Conservation (phyloP, 345 rosid species). For the Angophora floribunda region DNA sequence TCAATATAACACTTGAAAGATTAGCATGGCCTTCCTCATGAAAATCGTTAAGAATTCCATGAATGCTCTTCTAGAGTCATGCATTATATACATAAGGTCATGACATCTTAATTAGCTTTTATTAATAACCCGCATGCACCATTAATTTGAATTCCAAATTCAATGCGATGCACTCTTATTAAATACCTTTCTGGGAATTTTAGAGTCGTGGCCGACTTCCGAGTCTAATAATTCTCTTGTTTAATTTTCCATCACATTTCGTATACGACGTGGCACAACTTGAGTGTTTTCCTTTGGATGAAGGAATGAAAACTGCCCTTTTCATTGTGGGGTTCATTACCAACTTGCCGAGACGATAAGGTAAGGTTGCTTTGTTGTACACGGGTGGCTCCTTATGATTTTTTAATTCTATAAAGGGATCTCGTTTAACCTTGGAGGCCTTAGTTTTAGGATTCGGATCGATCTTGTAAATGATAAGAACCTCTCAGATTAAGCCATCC, state of each 20-base stretch:
- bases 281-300: background rate
- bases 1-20: background rate
- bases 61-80: background rate
- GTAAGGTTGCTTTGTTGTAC: background rate
- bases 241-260: background rate
- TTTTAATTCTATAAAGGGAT: background rate
- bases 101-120: background rate
- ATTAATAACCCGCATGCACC: background rate
- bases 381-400: background rate
- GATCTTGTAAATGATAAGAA: background rate
- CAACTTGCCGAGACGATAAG: background rate
- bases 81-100: background rate
- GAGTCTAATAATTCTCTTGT: background rate
- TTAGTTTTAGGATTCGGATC: background rate
- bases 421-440: background rate
- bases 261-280: background rate
- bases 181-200: background rate
- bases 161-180: background rate
- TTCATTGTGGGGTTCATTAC: background rate
- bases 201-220: background rate
- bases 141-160: background rate
- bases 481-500: background rate
- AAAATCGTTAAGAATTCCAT: background rate
- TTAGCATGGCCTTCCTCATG: background rate
- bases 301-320: background rate